Base-by-base conservation (phyloP, 2,329 filamentous ascomycete species). In the Periglandula ipomoeae region DNA sequence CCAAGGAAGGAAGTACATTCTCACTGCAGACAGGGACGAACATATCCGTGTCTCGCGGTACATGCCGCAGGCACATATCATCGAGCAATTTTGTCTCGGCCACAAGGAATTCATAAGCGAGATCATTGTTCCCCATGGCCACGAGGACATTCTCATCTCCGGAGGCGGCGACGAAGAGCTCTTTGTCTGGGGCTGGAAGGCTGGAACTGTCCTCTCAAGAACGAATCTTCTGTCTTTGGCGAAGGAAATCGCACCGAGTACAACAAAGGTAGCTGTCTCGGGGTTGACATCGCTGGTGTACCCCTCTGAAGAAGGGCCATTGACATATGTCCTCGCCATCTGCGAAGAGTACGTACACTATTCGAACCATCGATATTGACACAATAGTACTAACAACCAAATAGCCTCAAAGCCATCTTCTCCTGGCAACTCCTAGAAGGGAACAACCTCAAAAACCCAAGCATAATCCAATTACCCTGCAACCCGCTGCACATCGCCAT, bases 1-100 rank as follows among this genome's bases (percentile, higher is more conserved):
- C 53, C 69, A 56, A 51, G 64, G 57, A 22, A 63, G 64, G 24
- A 65, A 64, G 15, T 79, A 79, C 55, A 76, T 81, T 60, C 55
- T 82, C 55, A 79, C 78, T 0, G 71, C 69, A 5, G 74, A 81
- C 53, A 70, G 78, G 11, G 77, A 80, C 60, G 73, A 81, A 55
- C 93, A 98, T 66, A 91, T 98, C 59, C 85, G 93, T 34, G 75
- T 96, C 19, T 95, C 88, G 44, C 79, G 89, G 50, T 88, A 84
- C 35, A 74, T 82, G 4, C 86, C 88, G 1, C 90, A 97, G 64
- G 75, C 88, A 1, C 85, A 96, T 64, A 75, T 97, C 52, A 94
- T 96, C 54, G 89, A 97, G 65, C 76, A 76, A 0, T 97, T 87
- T 66, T 97, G 91, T 62, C 76, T 96, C 3, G 91, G 89, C 4